A percentile compares a stretch with the other conserved stretches of the same genome.
These are phyloP conservation scores for Ilex aquifolium DNA, from an alignment of 257 asterid species.

Conservation along the genomic window DNA sequence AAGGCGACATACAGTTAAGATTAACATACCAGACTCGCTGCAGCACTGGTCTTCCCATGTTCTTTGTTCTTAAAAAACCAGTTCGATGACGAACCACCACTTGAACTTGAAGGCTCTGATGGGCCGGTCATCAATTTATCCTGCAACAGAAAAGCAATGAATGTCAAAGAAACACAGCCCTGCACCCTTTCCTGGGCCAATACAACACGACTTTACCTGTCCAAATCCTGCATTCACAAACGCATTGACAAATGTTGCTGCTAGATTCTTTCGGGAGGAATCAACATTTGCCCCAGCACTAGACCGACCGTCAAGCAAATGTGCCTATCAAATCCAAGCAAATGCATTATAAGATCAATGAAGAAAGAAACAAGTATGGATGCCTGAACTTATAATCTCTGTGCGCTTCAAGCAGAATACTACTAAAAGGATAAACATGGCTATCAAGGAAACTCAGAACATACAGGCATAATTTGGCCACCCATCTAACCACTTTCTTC, in stretches of 20 bases:
- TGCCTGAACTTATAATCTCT: too few relatives aligned
- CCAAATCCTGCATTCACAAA: slow-evolving; percentile 99
- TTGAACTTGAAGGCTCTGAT: slow-evolving; percentile 70
- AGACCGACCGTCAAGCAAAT: slow-evolving; percentile 88
- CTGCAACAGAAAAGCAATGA: slow-evolving; percentile 25
- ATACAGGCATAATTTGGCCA: too few relatives aligned
- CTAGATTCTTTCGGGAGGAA: slow-evolving; percentile 95
- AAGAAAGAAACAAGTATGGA: too few relatives aligned
- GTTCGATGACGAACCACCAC: slow-evolving; percentile 64
- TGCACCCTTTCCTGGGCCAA: neutral
- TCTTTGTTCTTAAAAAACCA: slow-evolving; percentile 96
- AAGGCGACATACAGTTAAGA: neutral
- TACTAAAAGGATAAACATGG: too few relatives aligned
- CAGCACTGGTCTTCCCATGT: slow-evolving; percentile 95
- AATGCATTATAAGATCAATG: neutral
- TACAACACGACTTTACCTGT: slow-evolving; percentile 42
- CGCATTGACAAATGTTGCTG: slow-evolving; percentile 96
- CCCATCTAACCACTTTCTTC: too few relatives aligned
- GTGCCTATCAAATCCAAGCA: slow-evolving; percentile 53
- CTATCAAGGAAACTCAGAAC: too few relatives aligned
- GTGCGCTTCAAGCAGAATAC: too few relatives aligned
- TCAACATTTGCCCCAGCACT: slow-evolving; percentile 84
- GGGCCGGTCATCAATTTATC: slow-evolving; percentile 90
- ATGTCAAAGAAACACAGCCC: neutral
- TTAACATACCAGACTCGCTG: slow-evolving; percentile 80